These are phyloP conservation scores for Pythium grandisporangium DNA, from an alignment of 352 stramenopile species.

Conservation along the genomic window DNA sequence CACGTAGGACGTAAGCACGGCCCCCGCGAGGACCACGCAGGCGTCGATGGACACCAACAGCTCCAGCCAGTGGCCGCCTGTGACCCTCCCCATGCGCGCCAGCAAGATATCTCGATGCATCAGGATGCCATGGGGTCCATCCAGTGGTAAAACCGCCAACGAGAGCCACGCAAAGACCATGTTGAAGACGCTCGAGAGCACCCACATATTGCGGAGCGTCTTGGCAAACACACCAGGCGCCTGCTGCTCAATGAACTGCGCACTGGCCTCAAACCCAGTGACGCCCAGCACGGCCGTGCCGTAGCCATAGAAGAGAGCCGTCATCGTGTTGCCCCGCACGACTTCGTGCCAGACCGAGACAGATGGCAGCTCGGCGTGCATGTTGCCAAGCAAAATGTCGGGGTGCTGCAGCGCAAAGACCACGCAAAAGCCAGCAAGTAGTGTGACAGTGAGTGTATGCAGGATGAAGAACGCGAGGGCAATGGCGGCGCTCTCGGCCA, in stretches of 20 bases:
- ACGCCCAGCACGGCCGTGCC: conserved; percentile 65
- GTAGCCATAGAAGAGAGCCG: conserved; percentile 45
- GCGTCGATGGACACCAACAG: conserved; percentile 41
- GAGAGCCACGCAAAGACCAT: conserved; percentile 53
- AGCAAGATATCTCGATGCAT: conserved; percentile 44
- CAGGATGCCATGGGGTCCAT: conserved; percentile 23
- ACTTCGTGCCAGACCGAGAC: conserved; percentile 15
- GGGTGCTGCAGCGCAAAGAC: conserved; percentile 42
- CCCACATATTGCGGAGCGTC: conserved; percentile 76
- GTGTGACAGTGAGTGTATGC: conserved; percentile 47
- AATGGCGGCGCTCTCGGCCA: conserved; percentile 59
- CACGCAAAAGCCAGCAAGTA: conserved; percentile 30
- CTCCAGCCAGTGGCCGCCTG: conserved; percentile 14
- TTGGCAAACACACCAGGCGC: conserved; percentile 63
- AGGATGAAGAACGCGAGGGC: conserved; percentile 63
- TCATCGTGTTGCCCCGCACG: conserved; percentile 11
- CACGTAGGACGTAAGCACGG: conserved; percentile 60
- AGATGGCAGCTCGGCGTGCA: conserved; percentile 24
- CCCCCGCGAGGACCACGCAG: conserved; percentile 63
- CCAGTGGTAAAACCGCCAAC: conserved; percentile 52
- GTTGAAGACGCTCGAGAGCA: conserved; percentile 68
- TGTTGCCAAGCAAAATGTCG: conserved; percentile 40
- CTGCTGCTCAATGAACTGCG: conserved; percentile 81
- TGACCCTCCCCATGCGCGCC: conserved; percentile 38
- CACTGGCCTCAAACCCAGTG: conserved; percentile 71